A percentile compares a stretch with the other conserved stretches of the same genome.
These are phyloP conservation scores for Aspergillus steynii DNA, from an alignment of 495 filamentous ascomycete genomes.

Conservation along the genomic window DNA sequence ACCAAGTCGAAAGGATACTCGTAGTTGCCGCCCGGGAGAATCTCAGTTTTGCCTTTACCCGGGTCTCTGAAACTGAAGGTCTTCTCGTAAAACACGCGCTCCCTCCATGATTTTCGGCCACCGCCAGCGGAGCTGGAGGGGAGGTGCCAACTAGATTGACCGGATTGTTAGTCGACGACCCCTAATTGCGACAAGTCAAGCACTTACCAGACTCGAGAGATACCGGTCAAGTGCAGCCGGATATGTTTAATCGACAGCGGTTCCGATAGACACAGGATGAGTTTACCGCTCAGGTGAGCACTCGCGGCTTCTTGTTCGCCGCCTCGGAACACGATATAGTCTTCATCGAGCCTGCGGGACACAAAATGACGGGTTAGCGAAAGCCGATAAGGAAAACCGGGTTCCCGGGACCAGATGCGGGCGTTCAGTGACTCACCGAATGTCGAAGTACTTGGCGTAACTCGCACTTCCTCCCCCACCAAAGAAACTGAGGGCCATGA, in stretches of 20 bases:
- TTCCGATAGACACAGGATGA: slow-evolving; percentile 73
- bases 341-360: slow-evolving; percentile 67
- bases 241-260: slow-evolving; percentile 71
- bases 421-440: slow-evolving; percentile 41
- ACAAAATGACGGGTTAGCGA: slow-evolving; percentile 11
- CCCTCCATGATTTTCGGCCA: slow-evolving; percentile 49
- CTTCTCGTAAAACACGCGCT: slow-evolving; percentile 58
- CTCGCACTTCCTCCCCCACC: slow-evolving; percentile 47
- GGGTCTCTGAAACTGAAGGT: slow-evolving; percentile 54
- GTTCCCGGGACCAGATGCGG: slow-evolving; percentile 12
- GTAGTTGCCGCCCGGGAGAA: slow-evolving; percentile 75
- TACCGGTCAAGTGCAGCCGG: slow-evolving; percentile 69
- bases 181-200: slow-evolving; percentile 10
- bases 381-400: slow-evolving; percentile 13
- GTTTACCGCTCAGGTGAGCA: slow-evolving; percentile 68
- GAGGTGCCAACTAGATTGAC: slow-evolving; percentile 43
- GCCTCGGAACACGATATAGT: slow-evolving; percentile 78
- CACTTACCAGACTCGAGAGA: slow-evolving; percentile 66
- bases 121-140: slow-evolving; percentile 46
- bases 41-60: slow-evolving; percentile 55
- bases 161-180: slow-evolving; percentile 15
- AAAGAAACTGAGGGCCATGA: slow-evolving; percentile 55
- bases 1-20: slow-evolving; percentile 86
- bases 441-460: slow-evolving; percentile 57
- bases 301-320: slow-evolving; percentile 72